A percentile compares a stretch with the other conserved stretches of the same genome.
Conservation (phyloP, 176 grass and related monocot species). For the Musa itinerans region DNA sequence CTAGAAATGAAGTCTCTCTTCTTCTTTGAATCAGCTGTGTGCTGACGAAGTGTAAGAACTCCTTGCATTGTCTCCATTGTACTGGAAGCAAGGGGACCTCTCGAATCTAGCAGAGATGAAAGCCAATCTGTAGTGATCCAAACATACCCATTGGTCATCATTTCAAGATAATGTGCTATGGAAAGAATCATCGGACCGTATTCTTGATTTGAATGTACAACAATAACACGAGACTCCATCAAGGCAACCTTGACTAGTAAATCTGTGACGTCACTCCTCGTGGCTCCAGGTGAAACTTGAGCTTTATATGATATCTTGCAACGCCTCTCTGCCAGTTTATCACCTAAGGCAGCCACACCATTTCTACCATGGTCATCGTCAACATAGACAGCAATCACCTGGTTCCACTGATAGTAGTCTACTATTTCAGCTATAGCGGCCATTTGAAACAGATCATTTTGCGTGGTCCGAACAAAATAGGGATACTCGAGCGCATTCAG, state of each 20-base stretch:
- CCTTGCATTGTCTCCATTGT: conserved; percentile 77
- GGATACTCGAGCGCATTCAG: conserved; percentile 76
- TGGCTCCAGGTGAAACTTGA: conserved; percentile 34
- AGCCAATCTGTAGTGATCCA: conserved; percentile 98
- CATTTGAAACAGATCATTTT: conserved; percentile 87
- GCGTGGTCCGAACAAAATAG: conserved; percentile 67
- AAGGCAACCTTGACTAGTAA: conserved; percentile 52
- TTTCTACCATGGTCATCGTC: conserved; percentile 93
- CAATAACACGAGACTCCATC: conserved; percentile 77
- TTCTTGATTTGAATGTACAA: conserved; percentile 47
- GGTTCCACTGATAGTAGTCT: conserved; percentile 71
- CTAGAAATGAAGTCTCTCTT: conserved; percentile 62
- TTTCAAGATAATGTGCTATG: conserved; percentile 54
- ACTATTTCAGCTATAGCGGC: conserved; percentile 61
- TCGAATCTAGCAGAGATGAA: conserved; percentile 55
- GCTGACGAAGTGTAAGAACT: conserved; percentile 61
- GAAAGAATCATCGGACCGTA: conserved; percentile 45
- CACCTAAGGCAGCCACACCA: conserved; percentile 74
- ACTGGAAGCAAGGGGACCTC: conserved; percentile 42
- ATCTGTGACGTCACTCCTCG: conserved; percentile 44
- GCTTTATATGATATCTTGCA: conserved; percentile 71
- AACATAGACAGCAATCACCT: conserved; percentile 65
- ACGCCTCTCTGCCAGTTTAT: conserved; percentile 45
- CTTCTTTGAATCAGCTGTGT: conserved; percentile 51
- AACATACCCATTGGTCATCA: conserved; percentile 79